Evolutionary conservation across 2,329 filamentous ascomycete species (phyloP).

Genomic region (Harringtonia aguacate): DNA sequence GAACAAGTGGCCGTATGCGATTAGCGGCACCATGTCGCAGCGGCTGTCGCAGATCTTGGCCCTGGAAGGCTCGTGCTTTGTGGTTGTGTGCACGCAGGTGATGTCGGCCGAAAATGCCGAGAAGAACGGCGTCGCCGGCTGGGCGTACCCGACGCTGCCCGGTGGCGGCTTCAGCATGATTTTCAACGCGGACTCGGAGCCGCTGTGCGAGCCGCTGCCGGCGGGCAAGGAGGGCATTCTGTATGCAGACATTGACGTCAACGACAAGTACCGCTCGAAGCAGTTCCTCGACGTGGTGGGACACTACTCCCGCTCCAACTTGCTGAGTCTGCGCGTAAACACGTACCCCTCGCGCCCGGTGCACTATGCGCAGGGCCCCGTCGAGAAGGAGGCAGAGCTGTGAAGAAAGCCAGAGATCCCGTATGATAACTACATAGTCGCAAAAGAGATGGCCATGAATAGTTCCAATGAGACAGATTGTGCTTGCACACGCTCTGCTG

Average conservation of each 20-base stretch:
- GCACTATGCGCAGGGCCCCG: no score
- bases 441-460: no score
- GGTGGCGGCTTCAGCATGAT: constrained; percentile 15
- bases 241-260: constrained; percentile 26
- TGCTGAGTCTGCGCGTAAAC: constrained; percentile 33
- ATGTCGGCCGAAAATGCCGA: constrained; percentile 30
- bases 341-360: no score
- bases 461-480: no score
- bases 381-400: no score
- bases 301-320: constrained; percentile 39
- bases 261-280: constrained; percentile 24
- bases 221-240: constrained; percentile 18
- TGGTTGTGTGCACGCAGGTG: constrained; percentile 40
- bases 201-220: constrained; percentile 9
- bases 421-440: no score
- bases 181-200: constrained; percentile 13
- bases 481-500: no score
- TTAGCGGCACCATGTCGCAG: constrained; percentile 25
- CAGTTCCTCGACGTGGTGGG: constrained; percentile 34
- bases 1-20: constrained; percentile 18
- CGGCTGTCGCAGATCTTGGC: constrained; percentile 37
- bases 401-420: no score
- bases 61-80: constrained; percentile 43
- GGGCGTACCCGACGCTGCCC: constrained; percentile 11
- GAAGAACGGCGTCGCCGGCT: constrained; percentile 24